Base-by-base conservation (phyloP, 441 rosid genomes). In the Codiaeum variegatum region DNA sequence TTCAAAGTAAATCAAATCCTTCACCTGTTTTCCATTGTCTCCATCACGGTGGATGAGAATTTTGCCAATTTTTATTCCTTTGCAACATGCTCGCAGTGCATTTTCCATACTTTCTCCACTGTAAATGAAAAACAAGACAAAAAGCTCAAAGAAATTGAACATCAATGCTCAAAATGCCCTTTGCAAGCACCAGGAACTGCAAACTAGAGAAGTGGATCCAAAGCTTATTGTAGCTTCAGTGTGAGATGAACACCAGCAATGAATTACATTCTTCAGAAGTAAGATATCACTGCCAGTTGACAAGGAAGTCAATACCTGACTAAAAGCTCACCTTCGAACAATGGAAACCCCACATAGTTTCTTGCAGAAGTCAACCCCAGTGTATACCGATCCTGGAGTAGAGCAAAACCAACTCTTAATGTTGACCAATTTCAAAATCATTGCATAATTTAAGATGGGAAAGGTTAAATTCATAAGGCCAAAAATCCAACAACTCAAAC, bases 51-150 rank as follows among this genome's bases (percentile, higher is more conserved):
- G 98, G 42, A 94, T 92, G 51, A 94, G 88, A 79, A 94, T 92
- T 83, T 92, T 94, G 73, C 99, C 99, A 55, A 91, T 92, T 83
- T 92, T 94, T 66, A 92, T 94, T 71, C 96, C 99, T 80, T 92
- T 94, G 88, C 99, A 94, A 73, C 97, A 92, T 5, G 99, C 98
- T 8, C 98, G 98, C 71, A 94, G 76, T 5, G 99, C 98, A 56
- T 94, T 92, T 90, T 94, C 98, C 99, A 94, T 94, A 86, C 98
- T 94, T 80, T 94, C 99, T 73, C 99, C 99, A 82, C 98, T 94
- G 76, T 63, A 73, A 62, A 69, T 26, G 23, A 71, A 47, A 31
- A 9, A 64, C n/a, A 31, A 31, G 75, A 31, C 73, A 62, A 54
- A 5, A 55, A 71, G 72, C 51, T 47, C 19, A 40, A 8, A 56